Base-by-base conservation (phyloP, 1,284 basidiomycete genomes). In the Garcileccinum viscosum region DNA sequence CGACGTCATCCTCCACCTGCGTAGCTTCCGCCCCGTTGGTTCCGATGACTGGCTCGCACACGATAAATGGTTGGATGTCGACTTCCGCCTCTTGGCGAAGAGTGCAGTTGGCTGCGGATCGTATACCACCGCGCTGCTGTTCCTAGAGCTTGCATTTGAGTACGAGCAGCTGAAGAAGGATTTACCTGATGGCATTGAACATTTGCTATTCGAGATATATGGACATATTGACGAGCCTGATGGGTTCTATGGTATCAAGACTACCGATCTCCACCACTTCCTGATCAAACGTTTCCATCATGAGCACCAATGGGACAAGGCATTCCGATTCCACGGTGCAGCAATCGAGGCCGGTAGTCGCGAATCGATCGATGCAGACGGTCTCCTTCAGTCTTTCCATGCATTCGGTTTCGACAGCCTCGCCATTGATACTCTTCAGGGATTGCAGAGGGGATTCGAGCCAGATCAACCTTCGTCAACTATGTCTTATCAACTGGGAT, bases 171-270 rank as follows among this genome's bases (percentile, higher is more conserved):
- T 70, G 9, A 68, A 78, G 37, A 73, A 71, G n/a, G 72, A 74
- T 19, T 71, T 73, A 19, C 66, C 76, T 1, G 73, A 78, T 14
- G 76, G 81, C 35, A 80, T 84, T 5, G 91, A 93, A 78, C 82
- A 88, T 58, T 86, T 96, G 40, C 84, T 99, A 60, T 98, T 97
- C 81, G 90, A 93, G 65, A 95, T 99, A 64, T 99, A 98, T 78
- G 91, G 90, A 71, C 94, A 95, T 76, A 95, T 99, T 68, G 96
- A 98, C 76, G 97, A 99, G 76, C 97, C 97, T 0, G 97, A 99
- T 75, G 96, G 97, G 1, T 99, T 99, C 79, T 99, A 99, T 80
- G 96, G 95, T 2, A 95, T 99, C 70, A 87, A 91, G 70, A 88
- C 90, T n/a, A 80, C 84, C 30, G 90, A 99, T 75, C 86, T 95